These are phyloP conservation scores for Trichoderma arundinaceum DNA, from an alignment of 2,329 filamentous ascomycete species.

Conservation along the genomic window DNA sequence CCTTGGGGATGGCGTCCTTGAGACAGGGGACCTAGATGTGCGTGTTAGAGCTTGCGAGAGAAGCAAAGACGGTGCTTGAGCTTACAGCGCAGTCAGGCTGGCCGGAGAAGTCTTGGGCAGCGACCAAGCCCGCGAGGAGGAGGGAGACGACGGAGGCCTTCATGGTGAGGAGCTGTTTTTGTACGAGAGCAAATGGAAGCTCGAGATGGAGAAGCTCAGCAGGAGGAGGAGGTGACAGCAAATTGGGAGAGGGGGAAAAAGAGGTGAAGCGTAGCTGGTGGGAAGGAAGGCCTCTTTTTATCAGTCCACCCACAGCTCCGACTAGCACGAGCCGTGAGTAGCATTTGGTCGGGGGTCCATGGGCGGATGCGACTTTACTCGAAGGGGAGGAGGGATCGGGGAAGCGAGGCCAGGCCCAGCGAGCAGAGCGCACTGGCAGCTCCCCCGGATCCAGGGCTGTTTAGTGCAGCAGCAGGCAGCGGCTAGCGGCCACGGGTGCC, in stretches of 20 bases:
- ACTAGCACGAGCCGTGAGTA: neutral
- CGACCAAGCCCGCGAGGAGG: slow-evolving; percentile 45
- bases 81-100: slow-evolving; percentile 51
- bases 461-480: neutral
- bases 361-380: neutral
- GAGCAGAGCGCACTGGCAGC: slow-evolving; percentile 1
- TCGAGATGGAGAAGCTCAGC: slow-evolving; percentile 1
- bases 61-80: neutral
- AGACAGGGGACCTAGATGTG: slow-evolving; percentile 44
- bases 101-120: slow-evolving; percentile 47
- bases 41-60: neutral
- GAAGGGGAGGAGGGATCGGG: slow-evolving; percentile 12
- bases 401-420: slow-evolving; percentile 1
- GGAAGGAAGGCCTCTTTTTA: slow-evolving; percentile 26
- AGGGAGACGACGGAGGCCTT: slow-evolving; percentile 47
- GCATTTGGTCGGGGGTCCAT: neutral
- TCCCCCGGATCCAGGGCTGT: slow-evolving; percentile 4
- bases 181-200: neutral
- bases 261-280: neutral
- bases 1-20: slow-evolving; percentile 42
- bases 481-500: too few species aligned
- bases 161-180: slow-evolving; percentile 44
- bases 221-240: neutral
- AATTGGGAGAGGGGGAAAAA: neutral
- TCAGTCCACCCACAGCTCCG: slow-evolving; percentile 13